These are phyloP conservation scores for Parietaria judaica DNA, from an alignment of 306 rosid species.

Conservation along the genomic window DNA sequence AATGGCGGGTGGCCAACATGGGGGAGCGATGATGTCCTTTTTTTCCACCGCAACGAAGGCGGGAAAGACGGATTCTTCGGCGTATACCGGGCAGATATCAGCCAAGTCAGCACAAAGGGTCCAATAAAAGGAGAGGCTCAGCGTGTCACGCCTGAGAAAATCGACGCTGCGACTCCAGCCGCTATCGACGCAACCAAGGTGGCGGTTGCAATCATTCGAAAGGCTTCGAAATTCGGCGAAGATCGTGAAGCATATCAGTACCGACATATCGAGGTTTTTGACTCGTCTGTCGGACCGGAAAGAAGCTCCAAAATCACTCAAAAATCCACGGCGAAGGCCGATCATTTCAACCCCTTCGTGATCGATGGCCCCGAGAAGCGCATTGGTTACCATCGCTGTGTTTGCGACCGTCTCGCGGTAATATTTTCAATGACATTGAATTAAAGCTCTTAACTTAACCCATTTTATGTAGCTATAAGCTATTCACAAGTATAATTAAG, in stretches of 20 bases:
- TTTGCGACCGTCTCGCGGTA: not conserved
- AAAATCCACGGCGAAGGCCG: not conserved
- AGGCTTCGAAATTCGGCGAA: not conserved
- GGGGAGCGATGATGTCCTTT: not conserved
- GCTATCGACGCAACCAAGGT: not conserved
- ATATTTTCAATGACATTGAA: not conserved
- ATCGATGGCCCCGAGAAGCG: not conserved
- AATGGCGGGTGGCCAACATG: conserved; percentile 3
- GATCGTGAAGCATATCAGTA: not conserved
- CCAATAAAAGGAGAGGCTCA: not conserved
- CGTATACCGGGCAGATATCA: not conserved
- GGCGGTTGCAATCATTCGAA: not conserved
- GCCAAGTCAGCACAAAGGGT: not conserved
- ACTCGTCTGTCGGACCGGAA: no score
- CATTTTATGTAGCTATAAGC: no score
- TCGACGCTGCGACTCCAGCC: not conserved
- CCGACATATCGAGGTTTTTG: not conserved
- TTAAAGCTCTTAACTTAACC: no score
- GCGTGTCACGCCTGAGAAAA: not conserved
- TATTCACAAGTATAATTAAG: no score
- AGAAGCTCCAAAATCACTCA: no score
- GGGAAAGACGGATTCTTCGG: not conserved
- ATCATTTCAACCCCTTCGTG: conserved; percentile 11
- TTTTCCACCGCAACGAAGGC: not conserved
- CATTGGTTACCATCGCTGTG: conserved; percentile 9